Percentiles rank a stretch among this genome's conserved stretches.
These are phyloP conservation scores for Grammothele lineata DNA, from an alignment of 768 basidiomycete genomes.

Conservation along the genomic window DNA sequence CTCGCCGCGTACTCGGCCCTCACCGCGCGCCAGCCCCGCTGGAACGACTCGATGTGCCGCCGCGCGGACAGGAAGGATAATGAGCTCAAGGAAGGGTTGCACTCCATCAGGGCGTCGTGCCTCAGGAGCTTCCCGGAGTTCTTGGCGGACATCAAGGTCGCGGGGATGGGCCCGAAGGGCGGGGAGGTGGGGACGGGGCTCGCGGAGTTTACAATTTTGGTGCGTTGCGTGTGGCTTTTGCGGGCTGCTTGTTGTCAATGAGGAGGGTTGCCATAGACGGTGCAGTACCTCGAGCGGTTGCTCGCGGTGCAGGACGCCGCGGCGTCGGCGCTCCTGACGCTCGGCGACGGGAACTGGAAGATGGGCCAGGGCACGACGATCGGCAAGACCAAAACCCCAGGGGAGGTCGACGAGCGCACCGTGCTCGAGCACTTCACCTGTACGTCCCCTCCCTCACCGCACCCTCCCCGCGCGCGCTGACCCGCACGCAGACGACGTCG, in stretches of 20 bases:
- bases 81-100: constrained; percentile 68
- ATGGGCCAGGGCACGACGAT: constrained; percentile 82
- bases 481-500: constrained; percentile 60
- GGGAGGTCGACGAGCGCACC: constrained; percentile 51
- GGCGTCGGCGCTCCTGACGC: constrained; percentile 55
- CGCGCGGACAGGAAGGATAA: constrained; percentile 46
- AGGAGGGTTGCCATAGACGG: too few relatives aligned
- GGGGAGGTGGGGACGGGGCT: constrained; percentile 62
- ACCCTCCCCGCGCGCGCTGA: background rate
- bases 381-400: constrained; percentile 44
- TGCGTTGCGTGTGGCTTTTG: constrained; percentile 35
- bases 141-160: constrained; percentile 71
- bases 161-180: constrained; percentile 44
- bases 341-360: constrained; percentile 89
- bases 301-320: constrained; percentile 69
- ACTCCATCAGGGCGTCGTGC: constrained; percentile 61
- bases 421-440: constrained; percentile 75
- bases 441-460: constrained; percentile 32
- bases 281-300: constrained; percentile 64
- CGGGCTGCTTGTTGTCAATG: background rate
- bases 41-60: constrained; percentile 60
- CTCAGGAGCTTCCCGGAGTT: constrained; percentile 83
- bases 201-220: constrained; percentile 54
- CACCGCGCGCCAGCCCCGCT: constrained; percentile 50
- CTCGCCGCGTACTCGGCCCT: constrained; percentile 65